Percentiles rank a stretch among this genome's conserved stretches.
Evolutionary conservation across 192 early-diverging fungal genomes (phyloP).

Genomic region (Linnemannia hyalina): DNA sequence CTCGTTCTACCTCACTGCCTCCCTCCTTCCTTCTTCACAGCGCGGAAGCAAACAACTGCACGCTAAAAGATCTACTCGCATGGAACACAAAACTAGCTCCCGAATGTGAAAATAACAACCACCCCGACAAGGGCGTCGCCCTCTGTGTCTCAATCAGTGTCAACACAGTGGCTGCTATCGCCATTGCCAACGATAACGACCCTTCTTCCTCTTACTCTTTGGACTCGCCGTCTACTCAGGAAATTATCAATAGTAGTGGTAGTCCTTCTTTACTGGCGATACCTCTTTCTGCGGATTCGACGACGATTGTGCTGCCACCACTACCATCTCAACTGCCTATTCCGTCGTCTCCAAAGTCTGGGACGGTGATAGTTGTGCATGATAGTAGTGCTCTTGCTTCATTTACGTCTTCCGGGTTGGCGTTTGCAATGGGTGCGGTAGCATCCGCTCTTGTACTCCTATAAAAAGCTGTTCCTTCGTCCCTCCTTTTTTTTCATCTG

Average conservation of each 20-base stretch:
- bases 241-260: conserved; percentile 25
- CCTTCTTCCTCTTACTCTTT: background rate
- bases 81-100: conserved; percentile 43
- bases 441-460: background rate
- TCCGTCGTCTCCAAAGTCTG: background rate
- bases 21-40: background rate
- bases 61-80: conserved; percentile 21
- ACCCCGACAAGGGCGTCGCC: background rate
- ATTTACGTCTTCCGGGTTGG: background rate
- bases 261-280: background rate
- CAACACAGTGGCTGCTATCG: background rate
- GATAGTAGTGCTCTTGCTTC: background rate
- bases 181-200: background rate
- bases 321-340: too few relatives aligned
- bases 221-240: background rate
- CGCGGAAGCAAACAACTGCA: conserved; percentile 29
- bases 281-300: background rate
- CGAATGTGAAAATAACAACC: conserved; percentile 28
- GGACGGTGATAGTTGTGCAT: background rate
- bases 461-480: background rate
- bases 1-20: background rate
- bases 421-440: background rate
- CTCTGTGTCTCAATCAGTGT: conserved; percentile 10
- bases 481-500: background rate
- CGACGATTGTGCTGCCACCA: background rate